Percentiles rank a stretch among this genome's conserved stretches.
These are phyloP conservation scores for Iberis amara DNA, from an alignment of 441 rosid genomes.

Conservation along the genomic window DNA sequence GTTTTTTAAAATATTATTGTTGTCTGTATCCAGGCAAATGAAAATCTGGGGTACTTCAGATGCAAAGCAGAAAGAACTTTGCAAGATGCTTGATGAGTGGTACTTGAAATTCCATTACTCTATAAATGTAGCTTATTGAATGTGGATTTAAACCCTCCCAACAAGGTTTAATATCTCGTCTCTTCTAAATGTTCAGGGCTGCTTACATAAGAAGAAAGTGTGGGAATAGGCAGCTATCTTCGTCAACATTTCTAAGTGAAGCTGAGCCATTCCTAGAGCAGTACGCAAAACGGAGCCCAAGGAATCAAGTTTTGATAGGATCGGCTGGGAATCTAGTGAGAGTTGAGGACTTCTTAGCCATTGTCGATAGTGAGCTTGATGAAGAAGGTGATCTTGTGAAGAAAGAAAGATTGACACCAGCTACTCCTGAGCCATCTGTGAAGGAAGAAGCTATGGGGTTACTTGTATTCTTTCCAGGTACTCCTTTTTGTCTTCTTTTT, in stretches of 20 bases:
- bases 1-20: neutral
- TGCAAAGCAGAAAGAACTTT: constrained; percentile 74
- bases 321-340: constrained; percentile 78
- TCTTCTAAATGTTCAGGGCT: constrained; percentile 50
- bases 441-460: constrained; percentile 67
- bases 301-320: constrained; percentile 77
- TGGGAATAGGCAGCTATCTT: constrained; percentile 65
- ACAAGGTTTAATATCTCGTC: constrained; percentile 16
- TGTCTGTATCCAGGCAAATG: constrained; percentile 66
- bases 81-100: constrained; percentile 99
- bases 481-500: constrained; percentile 4
- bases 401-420: constrained; percentile 44
- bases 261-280: constrained; percentile 94
- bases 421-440: constrained; percentile 41
- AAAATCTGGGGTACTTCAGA: constrained; percentile 80
- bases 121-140: constrained; percentile 14
- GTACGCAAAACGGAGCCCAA: constrained; percentile 66
- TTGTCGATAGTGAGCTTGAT: constrained; percentile 64
- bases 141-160: neutral
- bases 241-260: constrained; percentile 76
- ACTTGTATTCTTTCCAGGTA: constrained; percentile 95
- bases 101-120: constrained; percentile 29
- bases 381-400: constrained; percentile 85
- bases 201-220: constrained; percentile 58
- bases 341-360: constrained; percentile 79